Evolutionary conservation across 805 yeast species (phyloP).

Genomic region (Osmozyma mogii): DNA sequence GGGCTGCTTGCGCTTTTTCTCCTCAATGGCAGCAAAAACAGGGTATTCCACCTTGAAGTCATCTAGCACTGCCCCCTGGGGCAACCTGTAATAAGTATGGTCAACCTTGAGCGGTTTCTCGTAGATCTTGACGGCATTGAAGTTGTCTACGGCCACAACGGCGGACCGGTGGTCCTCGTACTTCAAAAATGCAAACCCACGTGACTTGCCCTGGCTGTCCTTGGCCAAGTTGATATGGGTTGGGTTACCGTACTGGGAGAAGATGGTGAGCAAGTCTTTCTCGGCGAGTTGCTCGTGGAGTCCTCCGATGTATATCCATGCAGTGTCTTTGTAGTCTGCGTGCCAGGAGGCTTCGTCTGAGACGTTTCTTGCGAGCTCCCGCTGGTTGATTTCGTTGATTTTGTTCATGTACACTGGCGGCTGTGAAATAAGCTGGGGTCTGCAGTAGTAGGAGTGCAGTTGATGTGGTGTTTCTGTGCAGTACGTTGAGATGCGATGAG

Average conservation of each 20-base stretch:
- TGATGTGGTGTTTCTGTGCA: too few relatives aligned
- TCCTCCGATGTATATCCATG: slow-evolving; percentile 72
- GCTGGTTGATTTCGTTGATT: slow-evolving; percentile 52
- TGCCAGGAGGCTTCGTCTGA: slow-evolving; percentile 80
- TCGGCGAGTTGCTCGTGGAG: slow-evolving; percentile 60
- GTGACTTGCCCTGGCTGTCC: slow-evolving; percentile 53
- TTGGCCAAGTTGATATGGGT: slow-evolving; percentile 63
- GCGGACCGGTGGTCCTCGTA: slow-evolving; percentile 78
- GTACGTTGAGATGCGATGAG: too few relatives aligned
- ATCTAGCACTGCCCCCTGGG: slow-evolving; percentile 44
- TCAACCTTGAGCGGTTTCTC: slow-evolving; percentile 53
- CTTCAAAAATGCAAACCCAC: slow-evolving; percentile 75
- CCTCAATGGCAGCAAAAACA: too few relatives aligned
- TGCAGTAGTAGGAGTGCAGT: not conserved
- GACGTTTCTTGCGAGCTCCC: slow-evolving; percentile 57
- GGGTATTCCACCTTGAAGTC: slow-evolving; percentile 27
- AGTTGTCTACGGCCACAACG: slow-evolving; percentile 79
- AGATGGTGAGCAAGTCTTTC: slow-evolving; percentile 66
- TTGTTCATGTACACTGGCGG: slow-evolving; percentile 16
- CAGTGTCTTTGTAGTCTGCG: slow-evolving; percentile 66
- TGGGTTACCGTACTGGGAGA: slow-evolving; percentile 87
- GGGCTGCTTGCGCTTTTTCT: slow-evolving; percentile 2
- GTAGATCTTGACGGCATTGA: slow-evolving; percentile 59
- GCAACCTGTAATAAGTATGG: slow-evolving; percentile 56
- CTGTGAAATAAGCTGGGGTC: not conserved